A percentile compares a stretch with the other conserved stretches of the same genome.
Evolutionary conservation across 2,329 filamentous ascomycete species (phyloP).

Genomic region (Lasiodiplodia gonubiensis): DNA sequence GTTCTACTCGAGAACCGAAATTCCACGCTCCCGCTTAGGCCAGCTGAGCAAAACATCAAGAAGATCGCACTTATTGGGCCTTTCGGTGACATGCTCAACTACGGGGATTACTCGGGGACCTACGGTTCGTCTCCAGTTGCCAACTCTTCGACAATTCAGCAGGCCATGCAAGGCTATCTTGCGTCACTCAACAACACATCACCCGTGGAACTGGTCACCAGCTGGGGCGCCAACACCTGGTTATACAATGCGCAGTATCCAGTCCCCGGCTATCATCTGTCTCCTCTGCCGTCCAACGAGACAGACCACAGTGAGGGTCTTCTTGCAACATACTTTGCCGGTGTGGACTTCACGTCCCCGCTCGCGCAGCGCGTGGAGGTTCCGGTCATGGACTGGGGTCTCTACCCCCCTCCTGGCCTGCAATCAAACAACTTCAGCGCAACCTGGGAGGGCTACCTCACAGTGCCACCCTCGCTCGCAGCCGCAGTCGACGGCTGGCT

Average conservation of each 20-base stretch:
- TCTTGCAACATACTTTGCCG: conserved; percentile 49
- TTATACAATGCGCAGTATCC: conserved; percentile 53
- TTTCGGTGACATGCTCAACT: conserved; percentile 51
- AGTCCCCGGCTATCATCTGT: conserved; percentile 51
- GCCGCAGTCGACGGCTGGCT: conserved; percentile 46
- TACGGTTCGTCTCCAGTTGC: conserved; percentile 50
- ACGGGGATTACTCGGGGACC: conserved; percentile 52
- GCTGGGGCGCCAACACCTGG: conserved; percentile 54
- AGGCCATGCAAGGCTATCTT: conserved; percentile 45
- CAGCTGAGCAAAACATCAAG: conserved; percentile 37
- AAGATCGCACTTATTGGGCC: conserved; percentile 52
- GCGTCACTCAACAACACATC: conserved; percentile 28
- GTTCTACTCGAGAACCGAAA: conserved; percentile 53
- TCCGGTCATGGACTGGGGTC: conserved; percentile 52
- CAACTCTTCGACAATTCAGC: conserved; percentile 48
- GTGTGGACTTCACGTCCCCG: conserved; percentile 47
- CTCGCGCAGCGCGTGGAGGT: conserved; percentile 41
- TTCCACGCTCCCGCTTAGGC: conserved; percentile 46
- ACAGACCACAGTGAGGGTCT: conserved; percentile 39
- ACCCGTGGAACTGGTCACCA: conserved; percentile 44
- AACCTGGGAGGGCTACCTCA: conserved; percentile 50
- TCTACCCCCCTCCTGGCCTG: conserved; percentile 51
- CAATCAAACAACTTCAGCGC: conserved; percentile 55
- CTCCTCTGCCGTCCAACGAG: conserved; percentile 38
- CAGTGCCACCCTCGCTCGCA: conserved; percentile 48